Evolutionary conservation across 2,329 filamentous ascomycete species (phyloP).

Genomic region (Xylariaceae sp.): DNA sequence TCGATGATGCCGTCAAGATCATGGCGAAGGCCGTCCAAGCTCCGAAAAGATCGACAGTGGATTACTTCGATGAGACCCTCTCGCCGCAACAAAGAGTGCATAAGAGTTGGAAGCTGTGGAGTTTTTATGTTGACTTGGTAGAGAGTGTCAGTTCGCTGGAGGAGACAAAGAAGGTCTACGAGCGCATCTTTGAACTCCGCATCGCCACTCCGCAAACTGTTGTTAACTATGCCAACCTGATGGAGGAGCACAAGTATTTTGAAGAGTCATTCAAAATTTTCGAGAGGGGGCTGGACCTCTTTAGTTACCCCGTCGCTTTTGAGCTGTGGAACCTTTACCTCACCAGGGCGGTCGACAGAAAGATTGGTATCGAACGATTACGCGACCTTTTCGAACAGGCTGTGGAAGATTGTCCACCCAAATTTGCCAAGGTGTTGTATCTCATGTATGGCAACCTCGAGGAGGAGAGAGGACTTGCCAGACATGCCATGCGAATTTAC

Average conservation of each 20-base stretch:
- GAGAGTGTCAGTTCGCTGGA: constrained; percentile 89
- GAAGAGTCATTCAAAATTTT: constrained; percentile 98
- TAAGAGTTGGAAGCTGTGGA: constrained; percentile 99
- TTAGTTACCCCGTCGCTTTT: constrained; percentile 96
- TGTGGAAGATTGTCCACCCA: constrained; percentile 87
- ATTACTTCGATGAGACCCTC: constrained; percentile 94
- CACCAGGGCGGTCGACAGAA: constrained; percentile 92
- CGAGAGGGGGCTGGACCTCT: constrained; percentile 93
- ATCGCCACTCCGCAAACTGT: constrained; percentile 98
- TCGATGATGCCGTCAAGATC: constrained; percentile 87
- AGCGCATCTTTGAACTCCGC: constrained; percentile 94
- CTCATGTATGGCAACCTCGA: constrained; percentile 98
- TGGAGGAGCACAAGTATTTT: constrained; percentile 92
- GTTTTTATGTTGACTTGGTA: constrained; percentile 96
- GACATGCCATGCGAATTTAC: constrained; percentile 98
- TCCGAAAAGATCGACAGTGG: constrained; percentile 96
- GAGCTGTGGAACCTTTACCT: constrained; percentile 98
- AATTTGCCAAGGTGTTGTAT: constrained; percentile 93
- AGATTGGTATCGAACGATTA: constrained; percentile 89
- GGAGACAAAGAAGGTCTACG: constrained; percentile 90
- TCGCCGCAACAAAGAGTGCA: constrained; percentile 94
- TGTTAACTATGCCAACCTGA: constrained; percentile 93
- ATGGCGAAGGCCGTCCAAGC: constrained; percentile 97
- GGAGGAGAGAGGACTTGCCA: constrained; percentile 87
- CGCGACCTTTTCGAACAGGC: constrained; percentile 97